phyloP scores from a whole-genome alignment of 495 filamentous ascomycete genomes.

The Hypoxylon cercidicola region DNA sequence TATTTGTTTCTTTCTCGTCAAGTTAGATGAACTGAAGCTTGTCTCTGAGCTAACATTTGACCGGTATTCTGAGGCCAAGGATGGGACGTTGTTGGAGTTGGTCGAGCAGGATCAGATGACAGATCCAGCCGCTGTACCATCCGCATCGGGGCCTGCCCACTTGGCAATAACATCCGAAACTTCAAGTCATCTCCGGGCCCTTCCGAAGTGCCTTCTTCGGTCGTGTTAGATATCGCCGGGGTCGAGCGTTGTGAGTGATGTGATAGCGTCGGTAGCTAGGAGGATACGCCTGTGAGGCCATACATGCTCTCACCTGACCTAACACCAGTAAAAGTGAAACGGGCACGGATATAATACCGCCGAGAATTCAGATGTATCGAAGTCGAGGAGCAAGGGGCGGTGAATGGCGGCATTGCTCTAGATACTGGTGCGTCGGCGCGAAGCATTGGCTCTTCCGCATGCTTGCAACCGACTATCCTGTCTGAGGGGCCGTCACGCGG shows the following conservation, averaged over 20 bases:
- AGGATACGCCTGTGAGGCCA: background rate
- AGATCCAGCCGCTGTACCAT: background rate
- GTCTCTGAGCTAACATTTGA: background rate
- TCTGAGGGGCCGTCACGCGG: slow-evolving; percentile 10
- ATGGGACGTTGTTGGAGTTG: background rate
- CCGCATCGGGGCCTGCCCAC: background rate
- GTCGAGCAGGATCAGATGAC: background rate
- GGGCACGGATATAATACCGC: background rate
- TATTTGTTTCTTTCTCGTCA: background rate
- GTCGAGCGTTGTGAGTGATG: slow-evolving; percentile 1
- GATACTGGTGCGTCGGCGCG: background rate
- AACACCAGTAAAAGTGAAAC: background rate
- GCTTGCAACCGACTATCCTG: slow-evolving; percentile 10
- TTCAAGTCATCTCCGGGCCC: background rate
- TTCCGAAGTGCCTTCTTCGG: background rate
- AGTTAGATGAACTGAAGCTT: background rate
- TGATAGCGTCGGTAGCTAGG: slow-evolving; percentile 2
- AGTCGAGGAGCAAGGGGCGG: slow-evolving; percentile 6
- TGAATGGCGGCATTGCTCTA: background rate
- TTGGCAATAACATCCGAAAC: background rate
- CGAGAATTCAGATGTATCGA: background rate
- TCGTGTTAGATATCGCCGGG: background rate
- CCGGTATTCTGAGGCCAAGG: background rate
- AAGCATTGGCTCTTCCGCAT: slow-evolving; percentile 21
- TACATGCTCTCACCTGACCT: background rate